Percentiles rank a stretch among this genome's conserved stretches.
Conservation (phyloP, 495 filamentous ascomycete genomes). For the Annulohypoxylon stygium region DNA sequence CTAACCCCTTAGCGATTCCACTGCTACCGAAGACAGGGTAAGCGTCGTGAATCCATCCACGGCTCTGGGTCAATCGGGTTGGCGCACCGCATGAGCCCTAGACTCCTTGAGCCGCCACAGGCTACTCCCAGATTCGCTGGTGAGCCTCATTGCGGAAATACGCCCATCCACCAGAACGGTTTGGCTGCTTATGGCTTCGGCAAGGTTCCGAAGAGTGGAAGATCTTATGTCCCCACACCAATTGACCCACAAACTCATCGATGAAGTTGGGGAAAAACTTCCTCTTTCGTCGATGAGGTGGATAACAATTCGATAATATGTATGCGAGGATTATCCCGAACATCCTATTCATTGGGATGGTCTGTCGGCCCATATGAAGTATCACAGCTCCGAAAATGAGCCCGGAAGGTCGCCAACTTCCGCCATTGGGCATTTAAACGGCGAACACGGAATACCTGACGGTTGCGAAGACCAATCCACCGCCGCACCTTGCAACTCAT, state of each 20-base stretch:
- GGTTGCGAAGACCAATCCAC: neutral
- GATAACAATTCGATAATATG: constrained; percentile 23
- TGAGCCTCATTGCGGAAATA: constrained; percentile 41
- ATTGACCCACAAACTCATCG: constrained; percentile 25
- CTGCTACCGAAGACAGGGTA: constrained; percentile 36
- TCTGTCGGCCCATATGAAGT: neutral
- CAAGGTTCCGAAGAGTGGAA: constrained; percentile 40
- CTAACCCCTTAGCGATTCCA: constrained; percentile 28
- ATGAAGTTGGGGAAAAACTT: constrained; percentile 27
- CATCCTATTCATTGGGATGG: neutral
- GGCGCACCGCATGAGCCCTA: constrained; percentile 49
- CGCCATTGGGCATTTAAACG: neutral
- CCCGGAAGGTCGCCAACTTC: neutral
- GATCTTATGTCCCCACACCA: constrained; percentile 38
- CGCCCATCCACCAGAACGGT: constrained; percentile 39
- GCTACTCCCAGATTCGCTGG: constrained; percentile 30
- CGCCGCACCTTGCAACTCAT: neutral
- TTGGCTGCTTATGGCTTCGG: constrained; percentile 52
- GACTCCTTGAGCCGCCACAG: constrained; percentile 43
- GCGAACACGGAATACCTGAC: constrained; percentile 3
- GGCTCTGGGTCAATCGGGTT: constrained; percentile 49
- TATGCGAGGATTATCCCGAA: constrained; percentile 10
- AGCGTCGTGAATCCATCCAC: constrained; percentile 48
- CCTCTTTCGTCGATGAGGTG: constrained; percentile 14
- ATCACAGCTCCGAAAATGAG: constrained; percentile 6